phyloP scores from a whole-genome alignment of 2,329 filamentous ascomycete species.

The Hypomyces rosellus region DNA sequence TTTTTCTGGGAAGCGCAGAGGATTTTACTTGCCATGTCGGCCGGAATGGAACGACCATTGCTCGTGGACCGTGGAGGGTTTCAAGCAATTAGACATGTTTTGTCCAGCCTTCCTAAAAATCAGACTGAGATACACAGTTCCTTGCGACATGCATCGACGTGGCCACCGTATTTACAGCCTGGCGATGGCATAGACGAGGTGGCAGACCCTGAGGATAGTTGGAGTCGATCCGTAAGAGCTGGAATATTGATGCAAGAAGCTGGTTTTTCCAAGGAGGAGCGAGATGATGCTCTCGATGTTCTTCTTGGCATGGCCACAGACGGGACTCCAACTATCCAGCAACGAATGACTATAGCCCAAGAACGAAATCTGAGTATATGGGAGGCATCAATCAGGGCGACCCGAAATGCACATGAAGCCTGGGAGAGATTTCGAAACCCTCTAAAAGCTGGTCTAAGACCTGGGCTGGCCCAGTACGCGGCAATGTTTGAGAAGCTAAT shows the following conservation, averaged over 20 bases:
- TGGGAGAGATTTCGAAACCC: constrained; percentile 46
- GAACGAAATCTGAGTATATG: constrained; percentile 31
- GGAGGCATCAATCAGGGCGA: constrained; percentile 52
- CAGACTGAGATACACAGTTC: constrained; percentile 43
- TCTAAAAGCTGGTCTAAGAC: constrained; percentile 26
- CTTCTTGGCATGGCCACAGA: constrained; percentile 47
- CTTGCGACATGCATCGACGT: constrained; percentile 42
- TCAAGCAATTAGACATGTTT: constrained; percentile 45
- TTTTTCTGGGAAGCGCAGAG: constrained; percentile 52
- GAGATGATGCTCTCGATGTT: constrained; percentile 44
- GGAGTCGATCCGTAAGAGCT: constrained; percentile 47
- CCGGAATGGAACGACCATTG: constrained; percentile 40
- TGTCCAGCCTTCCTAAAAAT: constrained; percentile 49
- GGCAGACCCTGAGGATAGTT: constrained; percentile 43
- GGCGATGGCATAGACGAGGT: constrained; percentile 55
- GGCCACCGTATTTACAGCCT: constrained; percentile 55
- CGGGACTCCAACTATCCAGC: constrained; percentile 51
- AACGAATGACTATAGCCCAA: constrained; percentile 23
- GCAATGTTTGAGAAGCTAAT: constrained; percentile 56
- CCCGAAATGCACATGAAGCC: constrained; percentile 55
- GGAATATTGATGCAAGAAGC: constrained; percentile 50
- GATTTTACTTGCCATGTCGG: constrained; percentile 46
- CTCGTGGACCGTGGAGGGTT: constrained; percentile 48
- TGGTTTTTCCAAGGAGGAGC: constrained; percentile 42
- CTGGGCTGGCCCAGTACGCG: constrained; percentile 43